Evolutionary conservation across 306 rosid genomes (phyloP).

Genomic region (Ormosia emarginata): DNA sequence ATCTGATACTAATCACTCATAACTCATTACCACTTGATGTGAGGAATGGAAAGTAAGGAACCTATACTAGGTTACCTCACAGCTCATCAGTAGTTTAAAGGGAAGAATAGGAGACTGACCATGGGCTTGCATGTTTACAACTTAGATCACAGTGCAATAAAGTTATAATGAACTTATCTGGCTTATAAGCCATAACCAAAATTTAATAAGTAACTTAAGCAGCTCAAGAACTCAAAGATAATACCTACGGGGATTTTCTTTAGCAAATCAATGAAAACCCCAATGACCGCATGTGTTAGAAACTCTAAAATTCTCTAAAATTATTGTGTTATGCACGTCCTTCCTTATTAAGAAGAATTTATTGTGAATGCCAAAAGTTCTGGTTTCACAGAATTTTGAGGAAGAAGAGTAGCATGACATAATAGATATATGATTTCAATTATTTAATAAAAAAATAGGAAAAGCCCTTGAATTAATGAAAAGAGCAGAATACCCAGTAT

Average conservation of each 20-base stretch:
- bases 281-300: not conserved
- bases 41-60: not conserved
- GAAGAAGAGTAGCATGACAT: not conserved
- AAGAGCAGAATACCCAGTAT: slow-evolving; percentile 54
- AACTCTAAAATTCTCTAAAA: no score
- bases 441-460: not conserved
- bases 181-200: no score
- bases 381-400: not conserved
- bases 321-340: no score
- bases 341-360: not conserved
- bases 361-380: not conserved
- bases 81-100: not conserved
- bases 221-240: no score
- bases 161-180: not conserved
- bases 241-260: no score
- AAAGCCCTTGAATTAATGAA: not conserved
- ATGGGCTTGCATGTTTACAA: no score
- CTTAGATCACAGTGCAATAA: no score
- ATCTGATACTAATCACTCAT: not conserved
- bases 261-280: not conserved
- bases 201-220: no score
- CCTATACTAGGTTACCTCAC: not conserved
- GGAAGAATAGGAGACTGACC: not conserved
- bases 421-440: not conserved
- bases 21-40: not conserved